phyloP scores from a whole-genome alignment of 2,329 filamentous ascomycete species.

The Chrysoporthe cubensis region DNA sequence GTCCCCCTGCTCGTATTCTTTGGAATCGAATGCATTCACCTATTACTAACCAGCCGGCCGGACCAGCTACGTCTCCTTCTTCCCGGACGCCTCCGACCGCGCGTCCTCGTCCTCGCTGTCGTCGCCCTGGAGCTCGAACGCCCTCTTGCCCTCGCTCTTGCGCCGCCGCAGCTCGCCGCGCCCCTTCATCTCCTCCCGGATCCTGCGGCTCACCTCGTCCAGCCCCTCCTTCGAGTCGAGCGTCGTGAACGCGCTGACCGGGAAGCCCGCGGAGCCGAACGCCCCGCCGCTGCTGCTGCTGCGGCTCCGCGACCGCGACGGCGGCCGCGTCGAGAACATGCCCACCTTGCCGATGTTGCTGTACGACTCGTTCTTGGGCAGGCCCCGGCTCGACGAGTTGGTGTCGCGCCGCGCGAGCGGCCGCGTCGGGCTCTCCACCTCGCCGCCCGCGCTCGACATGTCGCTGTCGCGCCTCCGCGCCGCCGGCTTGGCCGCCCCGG shows the following conservation, averaged over 20 bases:
- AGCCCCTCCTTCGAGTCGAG: slow-evolving; percentile 72
- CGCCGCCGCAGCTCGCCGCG: slow-evolving; percentile 65
- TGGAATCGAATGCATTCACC: not conserved
- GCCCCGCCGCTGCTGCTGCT: slow-evolving; percentile 70
- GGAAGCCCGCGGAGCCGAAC: slow-evolving; percentile 64
- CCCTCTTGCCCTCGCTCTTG: slow-evolving; percentile 49
- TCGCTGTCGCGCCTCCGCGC: slow-evolving; percentile 52
- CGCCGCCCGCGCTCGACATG: slow-evolving; percentile 45
- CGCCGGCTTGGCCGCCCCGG: slow-evolving; percentile 30
- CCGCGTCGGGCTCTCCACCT: slow-evolving; percentile 38
- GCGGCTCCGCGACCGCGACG: slow-evolving; percentile 73
- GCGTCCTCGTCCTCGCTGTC: slow-evolving; percentile 47
- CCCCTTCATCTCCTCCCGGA: slow-evolving; percentile 82
- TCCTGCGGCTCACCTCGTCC: slow-evolving; percentile 81
- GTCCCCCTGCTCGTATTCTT: not conserved
- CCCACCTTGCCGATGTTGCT: slow-evolving; percentile 85
- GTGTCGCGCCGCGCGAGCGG: slow-evolving; percentile 53
- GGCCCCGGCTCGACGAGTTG: slow-evolving; percentile 55
- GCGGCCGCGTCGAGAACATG: slow-evolving; percentile 86
- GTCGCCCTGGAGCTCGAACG: slow-evolving; percentile 43
- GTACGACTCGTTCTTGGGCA: slow-evolving; percentile 90
- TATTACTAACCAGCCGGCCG: not conserved
- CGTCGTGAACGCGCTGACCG: slow-evolving; percentile 70
- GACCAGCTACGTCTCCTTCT: slow-evolving; percentile 41
- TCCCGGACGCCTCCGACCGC: slow-evolving; percentile 42